Evolutionary conservation across 2,329 filamentous ascomycete species (phyloP).

Genomic region (Periconia sp.): DNA sequence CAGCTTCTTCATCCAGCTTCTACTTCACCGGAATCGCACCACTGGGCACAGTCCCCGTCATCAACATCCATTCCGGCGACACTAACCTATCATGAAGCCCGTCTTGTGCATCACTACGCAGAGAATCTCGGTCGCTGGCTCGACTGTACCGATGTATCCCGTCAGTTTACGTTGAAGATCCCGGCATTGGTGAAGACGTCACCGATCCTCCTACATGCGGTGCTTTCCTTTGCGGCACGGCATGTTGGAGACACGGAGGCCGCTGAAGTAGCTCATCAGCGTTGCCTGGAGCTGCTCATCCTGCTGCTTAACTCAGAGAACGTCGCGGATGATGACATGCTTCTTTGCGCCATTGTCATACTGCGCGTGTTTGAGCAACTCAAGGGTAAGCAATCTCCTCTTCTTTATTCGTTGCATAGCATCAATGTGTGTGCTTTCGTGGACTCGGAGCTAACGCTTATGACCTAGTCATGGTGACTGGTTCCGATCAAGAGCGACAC

Average conservation of each 20-base stretch:
- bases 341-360: constrained; percentile 36
- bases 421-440: no score
- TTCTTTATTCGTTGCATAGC: no score
- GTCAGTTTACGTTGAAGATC: constrained; percentile 32
- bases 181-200: constrained; percentile 29
- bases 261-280: constrained; percentile 29
- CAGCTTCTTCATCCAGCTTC: no score
- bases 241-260: constrained; percentile 22
- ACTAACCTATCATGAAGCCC: no score
- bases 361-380: constrained; percentile 36
- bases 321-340: constrained; percentile 29
- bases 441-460: no score
- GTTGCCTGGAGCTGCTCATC: constrained; percentile 32
- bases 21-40: no score
- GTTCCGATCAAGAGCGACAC: constrained; percentile 30
- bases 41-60: no score
- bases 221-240: constrained; percentile 31
- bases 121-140: constrained; percentile 35
- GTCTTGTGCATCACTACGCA: constrained; percentile 32
- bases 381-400: no score
- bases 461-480: no score
- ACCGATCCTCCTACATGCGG: constrained; percentile 30
- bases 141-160: constrained; percentile 33
- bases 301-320: constrained; percentile 26
- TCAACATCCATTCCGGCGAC: no score